Evolutionary conservation across 768 basidiomycete species (phyloP), one percentile per base, ranked within the genome.

Genomic region (Rhodotorula diobovata): DNA sequence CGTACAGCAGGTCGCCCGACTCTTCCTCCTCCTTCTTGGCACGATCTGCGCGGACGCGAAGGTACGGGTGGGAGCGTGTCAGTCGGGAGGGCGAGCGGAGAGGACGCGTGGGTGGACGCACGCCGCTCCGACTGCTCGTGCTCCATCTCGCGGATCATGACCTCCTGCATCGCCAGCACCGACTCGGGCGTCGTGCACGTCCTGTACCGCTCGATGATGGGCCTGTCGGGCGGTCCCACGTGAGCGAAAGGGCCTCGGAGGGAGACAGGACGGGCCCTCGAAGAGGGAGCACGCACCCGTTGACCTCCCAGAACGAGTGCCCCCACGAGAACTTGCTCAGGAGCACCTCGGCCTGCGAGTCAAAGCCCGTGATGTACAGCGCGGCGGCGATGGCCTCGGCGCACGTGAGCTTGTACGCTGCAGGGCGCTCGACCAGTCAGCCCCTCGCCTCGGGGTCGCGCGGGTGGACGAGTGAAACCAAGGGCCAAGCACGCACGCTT

Each of bases 321-420:
- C 91, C 95, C 94, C 95, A 97, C 16, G 91, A 89, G 78, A 98
- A 99, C 15, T 86, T 87, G 63, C 84, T 84, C 43, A 98, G 80
- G 32, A 99, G 79, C 35, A 84, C 83, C 62, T 93, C 89, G 0
- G 91, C 94, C 78, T 92, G 89, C 0, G 84, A 78, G 74, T 90
- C 85, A 71, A 93, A 91, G 0, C 94, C 92, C 0, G 91, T 90
- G 76, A 98, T 89, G 80, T 91, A 96, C 76, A 99, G 94, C 0
- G 93, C 90, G 0, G 95, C 96, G 0, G 96, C 94, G 10, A 97
- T 76, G 0, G 83, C 83, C 50, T 78, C 77, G 16, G 91, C 94
- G 73, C 95, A 97, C 77, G 95, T 97, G 51, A 99, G 83, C 60
- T 89, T 84, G 93, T 93, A 97, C 0, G 96, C 76, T 77, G 70